Conservation (phyloP, 2,329 filamentous ascomycete species). For the Talaromyces pinophilus region DNA sequence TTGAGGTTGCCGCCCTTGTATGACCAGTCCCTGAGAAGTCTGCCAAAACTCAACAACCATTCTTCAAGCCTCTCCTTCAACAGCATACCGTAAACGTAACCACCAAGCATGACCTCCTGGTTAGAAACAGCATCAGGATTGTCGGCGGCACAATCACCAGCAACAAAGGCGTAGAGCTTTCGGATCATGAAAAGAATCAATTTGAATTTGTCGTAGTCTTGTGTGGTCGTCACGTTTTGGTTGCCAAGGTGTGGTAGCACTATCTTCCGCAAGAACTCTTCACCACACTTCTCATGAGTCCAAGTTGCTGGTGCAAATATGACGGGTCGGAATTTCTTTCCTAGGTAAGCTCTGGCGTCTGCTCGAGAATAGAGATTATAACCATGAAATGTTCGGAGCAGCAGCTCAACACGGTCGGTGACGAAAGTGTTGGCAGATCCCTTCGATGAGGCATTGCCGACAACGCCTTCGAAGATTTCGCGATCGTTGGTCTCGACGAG, state of each 20-base stretch:
- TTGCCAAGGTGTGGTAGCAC: constrained; percentile 91
- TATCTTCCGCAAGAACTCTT: constrained; percentile 85
- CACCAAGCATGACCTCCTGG: constrained; percentile 90
- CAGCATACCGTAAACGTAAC: constrained; percentile 92
- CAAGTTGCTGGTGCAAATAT: constrained; percentile 80
- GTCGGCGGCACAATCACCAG: constrained; percentile 88
- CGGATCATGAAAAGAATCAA: constrained; percentile 94
- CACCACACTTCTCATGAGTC: constrained; percentile 84
- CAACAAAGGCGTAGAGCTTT: constrained; percentile 90
- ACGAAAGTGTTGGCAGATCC: constrained; percentile 86
- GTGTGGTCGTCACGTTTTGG: constrained; percentile 75
- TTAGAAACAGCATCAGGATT: constrained; percentile 97
- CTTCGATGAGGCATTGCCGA: constrained; percentile 74
- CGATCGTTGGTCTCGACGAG: constrained; percentile 93
- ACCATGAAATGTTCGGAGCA: constrained; percentile 89
- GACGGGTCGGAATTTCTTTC: constrained; percentile 86
- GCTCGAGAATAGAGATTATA: constrained; percentile 81
- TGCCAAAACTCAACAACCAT: constrained; percentile 69
- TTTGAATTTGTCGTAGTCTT: constrained; percentile 90
- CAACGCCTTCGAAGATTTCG: constrained; percentile 91
- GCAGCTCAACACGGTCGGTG: constrained; percentile 87
- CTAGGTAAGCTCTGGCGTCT: constrained; percentile 82
- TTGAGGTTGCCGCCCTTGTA: constrained; percentile 53
- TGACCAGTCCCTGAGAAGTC: constrained; percentile 57
- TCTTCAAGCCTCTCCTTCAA: constrained; percentile 94